phyloP scores from a whole-genome alignment of 2,329 filamentous ascomycete species.

The Colletotrichum chrysophilum region DNA sequence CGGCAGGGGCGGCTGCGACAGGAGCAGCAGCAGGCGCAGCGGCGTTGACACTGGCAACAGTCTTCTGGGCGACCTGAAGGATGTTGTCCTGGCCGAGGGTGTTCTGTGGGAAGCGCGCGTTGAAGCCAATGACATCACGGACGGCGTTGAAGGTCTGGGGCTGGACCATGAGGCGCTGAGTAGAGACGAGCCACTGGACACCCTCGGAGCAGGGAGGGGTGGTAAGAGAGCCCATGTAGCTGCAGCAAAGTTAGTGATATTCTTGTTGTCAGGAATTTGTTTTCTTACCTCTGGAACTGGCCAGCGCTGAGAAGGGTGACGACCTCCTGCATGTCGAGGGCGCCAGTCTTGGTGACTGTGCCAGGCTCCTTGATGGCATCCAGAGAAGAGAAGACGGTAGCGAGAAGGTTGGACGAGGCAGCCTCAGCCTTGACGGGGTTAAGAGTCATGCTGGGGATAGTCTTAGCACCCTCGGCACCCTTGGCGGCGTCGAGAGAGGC shows the following conservation, averaged over 20 bases:
- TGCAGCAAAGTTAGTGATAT: conserved; percentile 14
- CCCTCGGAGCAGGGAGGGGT: conserved; percentile 55
- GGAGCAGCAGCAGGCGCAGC: not conserved
- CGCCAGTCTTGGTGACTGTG: conserved; percentile 40
- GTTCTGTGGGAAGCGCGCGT: conserved; percentile 51
- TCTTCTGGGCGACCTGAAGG: conserved; percentile 26
- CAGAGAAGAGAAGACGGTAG: conserved; percentile 50
- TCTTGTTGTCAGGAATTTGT: no score
- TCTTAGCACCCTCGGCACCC: not conserved
- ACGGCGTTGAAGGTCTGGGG: conserved; percentile 41
- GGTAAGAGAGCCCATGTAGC: conserved; percentile 52
- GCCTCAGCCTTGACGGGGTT: conserved; percentile 43
- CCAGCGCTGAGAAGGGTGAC: conserved; percentile 39
- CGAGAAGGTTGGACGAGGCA: conserved; percentile 44
- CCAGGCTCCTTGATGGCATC: conserved; percentile 47
- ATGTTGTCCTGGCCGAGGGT: conserved; percentile 43
- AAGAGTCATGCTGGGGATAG: conserved; percentile 43
- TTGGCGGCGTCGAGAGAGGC: not conserved
- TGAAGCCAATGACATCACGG: conserved; percentile 51
- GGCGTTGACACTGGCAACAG: not conserved
- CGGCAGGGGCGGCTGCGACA: not conserved
- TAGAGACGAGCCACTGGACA: conserved; percentile 53
- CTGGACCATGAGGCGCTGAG: conserved; percentile 43
- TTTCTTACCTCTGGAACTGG: conserved; percentile 41
- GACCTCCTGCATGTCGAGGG: conserved; percentile 49